phyloP scores from a whole-genome alignment of 176 grass and related monocot genomes.

The Urochloa ruziziensis region DNA sequence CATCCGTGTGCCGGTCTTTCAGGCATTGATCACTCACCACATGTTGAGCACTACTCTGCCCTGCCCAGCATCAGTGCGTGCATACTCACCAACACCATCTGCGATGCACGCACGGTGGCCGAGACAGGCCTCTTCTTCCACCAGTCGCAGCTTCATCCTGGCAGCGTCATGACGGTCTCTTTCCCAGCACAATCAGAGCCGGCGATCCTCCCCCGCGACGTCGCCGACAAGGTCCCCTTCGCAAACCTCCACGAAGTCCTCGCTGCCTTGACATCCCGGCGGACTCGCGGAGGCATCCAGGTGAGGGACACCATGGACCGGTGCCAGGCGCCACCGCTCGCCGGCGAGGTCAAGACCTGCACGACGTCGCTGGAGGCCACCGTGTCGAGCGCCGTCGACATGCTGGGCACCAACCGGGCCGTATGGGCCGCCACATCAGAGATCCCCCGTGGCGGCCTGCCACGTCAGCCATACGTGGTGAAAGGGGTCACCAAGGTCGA shows the following conservation, averaged over 20 bases:
- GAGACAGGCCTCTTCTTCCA: not conserved
- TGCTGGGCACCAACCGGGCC: not conserved
- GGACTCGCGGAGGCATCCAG: not conserved
- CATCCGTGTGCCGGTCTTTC: no score
- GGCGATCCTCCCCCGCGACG: not conserved
- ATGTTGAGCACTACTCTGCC: not conserved
- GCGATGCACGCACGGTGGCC: not conserved
- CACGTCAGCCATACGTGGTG: not conserved
- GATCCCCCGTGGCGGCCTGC: not conserved
- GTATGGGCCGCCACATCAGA: not conserved
- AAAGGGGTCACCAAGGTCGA: not conserved
- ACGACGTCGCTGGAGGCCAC: not conserved
- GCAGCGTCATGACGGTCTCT: constrained; percentile 3
- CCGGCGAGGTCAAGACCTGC: not conserved
- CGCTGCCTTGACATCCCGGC: not conserved
- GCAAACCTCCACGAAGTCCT: not conserved
- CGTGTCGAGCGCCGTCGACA: not conserved
- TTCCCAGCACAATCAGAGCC: not conserved
- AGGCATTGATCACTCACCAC: not conserved
- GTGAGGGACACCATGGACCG: not conserved
- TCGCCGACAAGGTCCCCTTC: not conserved
- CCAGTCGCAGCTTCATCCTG: not conserved
- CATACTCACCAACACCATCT: not conserved
- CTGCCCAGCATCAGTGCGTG: not conserved
- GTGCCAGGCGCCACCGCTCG: not conserved